Base-by-base conservation (phyloP, 306 rosid genomes). In the Quercus bicolor region DNA sequence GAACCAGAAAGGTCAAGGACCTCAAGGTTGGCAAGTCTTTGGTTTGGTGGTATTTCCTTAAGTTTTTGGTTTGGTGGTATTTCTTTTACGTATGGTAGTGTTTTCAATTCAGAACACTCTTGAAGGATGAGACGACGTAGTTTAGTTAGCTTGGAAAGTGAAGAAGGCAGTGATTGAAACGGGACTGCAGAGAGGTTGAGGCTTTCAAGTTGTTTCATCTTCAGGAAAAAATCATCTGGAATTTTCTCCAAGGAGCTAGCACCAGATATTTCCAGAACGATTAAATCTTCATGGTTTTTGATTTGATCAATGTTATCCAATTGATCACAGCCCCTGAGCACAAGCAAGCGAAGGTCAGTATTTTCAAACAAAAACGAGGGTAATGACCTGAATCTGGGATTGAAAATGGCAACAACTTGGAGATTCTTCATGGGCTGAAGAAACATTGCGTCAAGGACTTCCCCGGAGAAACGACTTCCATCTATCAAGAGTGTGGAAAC, bases 1-100 rank as follows among this genome's bases (percentile, higher is more conserved):
- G 86, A 79, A 66, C 88, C 84, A 52, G 80, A 73, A 59, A 85
- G 82, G 79, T 85, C 88, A 79, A 85, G 60, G 64, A 82, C 60
- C 81, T 59, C 19, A 26, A 85, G 86, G 7, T 79, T 43, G 31
- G 0, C 4, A 1, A 26, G 24, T 23, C 1, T 23, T 61, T 72
- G 24, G 24, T 23, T 23, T 23, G 24, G 24, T 23, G 24, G 24
- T 23, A 23, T 23, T 1, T 23, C 24, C 24, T 23, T 23, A 23
- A 23, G 24, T 23, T 23, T 23, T 23, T 23, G 24, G 24, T 23
- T 23, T 23, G 24, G 24, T 23, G 24, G 24, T 23, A 23, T 23
- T 23, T 3, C 0, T 28, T 28, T 28, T 28, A 28, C 0, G 31
- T 28, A 2, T 28, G 81, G 84, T 76, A 85, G 72, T 12, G 4